A percentile compares a stretch with the other conserved stretches of the same genome.
phyloP scores from a whole-genome alignment of 1,284 basidiomycete species.

The Meripilus lineatus region DNA sequence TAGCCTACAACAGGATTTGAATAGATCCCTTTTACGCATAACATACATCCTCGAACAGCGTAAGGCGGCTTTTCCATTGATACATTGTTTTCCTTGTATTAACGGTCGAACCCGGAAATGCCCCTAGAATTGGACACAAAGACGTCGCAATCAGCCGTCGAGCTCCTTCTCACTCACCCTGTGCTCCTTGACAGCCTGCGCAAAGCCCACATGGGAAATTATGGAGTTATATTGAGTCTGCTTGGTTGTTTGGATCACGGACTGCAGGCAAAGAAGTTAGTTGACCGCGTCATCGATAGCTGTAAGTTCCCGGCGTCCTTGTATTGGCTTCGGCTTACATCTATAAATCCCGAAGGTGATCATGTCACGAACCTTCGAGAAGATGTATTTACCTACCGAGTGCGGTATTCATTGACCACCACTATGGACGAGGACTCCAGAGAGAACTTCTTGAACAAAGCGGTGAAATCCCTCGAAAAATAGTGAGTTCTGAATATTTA shows the following conservation, averaged over 20 bases:
- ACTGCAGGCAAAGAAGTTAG: slow-evolving; percentile 74
- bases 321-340: not conserved
- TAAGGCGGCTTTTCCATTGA: slow-evolving; percentile 25
- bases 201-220: slow-evolving; percentile 86
- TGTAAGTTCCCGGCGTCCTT: slow-evolving; percentile 55
- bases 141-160: slow-evolving; percentile 72
- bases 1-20: slow-evolving; percentile 80
- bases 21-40: slow-evolving; percentile 75
- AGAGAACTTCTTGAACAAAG: slow-evolving; percentile 54
- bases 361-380: slow-evolving; percentile 89
- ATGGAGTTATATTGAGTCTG: slow-evolving; percentile 84
- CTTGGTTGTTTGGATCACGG: slow-evolving; percentile 88
- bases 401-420: slow-evolving; percentile 81
- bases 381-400: slow-evolving; percentile 77
- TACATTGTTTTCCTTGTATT: not conserved
- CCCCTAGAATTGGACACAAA: slow-evolving; percentile 49
- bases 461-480: slow-evolving; percentile 73
- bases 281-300: slow-evolving; percentile 85
- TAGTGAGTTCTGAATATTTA: slow-evolving; percentile 47
- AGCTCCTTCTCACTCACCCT: slow-evolving; percentile 78
- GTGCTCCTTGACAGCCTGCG: slow-evolving; percentile 79
- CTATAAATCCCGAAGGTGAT: slow-evolving; percentile 42
- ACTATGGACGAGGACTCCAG: slow-evolving; percentile 56
- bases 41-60: slow-evolving; percentile 84
- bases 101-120: too few species aligned